A percentile compares a stretch with the other conserved stretches of the same genome.
These are phyloP conservation scores for Sphagnurus paluster DNA, from an alignment of 1,284 basidiomycete species.

Conservation along the genomic window DNA sequence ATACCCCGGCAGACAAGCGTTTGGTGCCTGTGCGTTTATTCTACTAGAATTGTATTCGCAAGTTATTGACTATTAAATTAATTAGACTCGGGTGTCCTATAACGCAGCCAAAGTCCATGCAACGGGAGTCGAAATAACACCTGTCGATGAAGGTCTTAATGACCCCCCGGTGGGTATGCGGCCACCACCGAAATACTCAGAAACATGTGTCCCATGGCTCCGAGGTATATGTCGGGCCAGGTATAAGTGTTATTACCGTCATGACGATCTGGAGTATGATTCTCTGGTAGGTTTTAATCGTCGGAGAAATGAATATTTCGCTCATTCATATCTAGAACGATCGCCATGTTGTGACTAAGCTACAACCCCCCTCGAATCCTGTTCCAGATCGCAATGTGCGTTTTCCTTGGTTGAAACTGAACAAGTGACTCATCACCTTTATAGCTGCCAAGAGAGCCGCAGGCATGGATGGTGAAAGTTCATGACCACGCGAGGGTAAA, in stretches of 20 bases:
- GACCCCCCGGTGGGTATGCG: constrained; percentile 18
- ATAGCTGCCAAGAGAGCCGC: constrained; percentile 8
- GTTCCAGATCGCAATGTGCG: constrained; percentile 1
- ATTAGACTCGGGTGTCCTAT: too few species aligned
- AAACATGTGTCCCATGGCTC: constrained; percentile 16
- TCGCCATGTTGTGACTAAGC: too few species aligned
- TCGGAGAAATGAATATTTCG: too few species aligned
- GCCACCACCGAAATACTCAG: constrained; percentile 8
- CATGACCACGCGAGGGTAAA: constrained; percentile 42
- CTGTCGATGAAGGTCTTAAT: background rate
- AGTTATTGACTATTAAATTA: too few species aligned
- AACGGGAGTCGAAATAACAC: background rate
- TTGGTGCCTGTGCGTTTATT: too few species aligned
- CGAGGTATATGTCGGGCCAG: constrained; percentile 11
- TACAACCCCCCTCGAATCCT: background rate
- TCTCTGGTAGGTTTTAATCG: constrained; percentile 2
- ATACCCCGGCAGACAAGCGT: background rate
- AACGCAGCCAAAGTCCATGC: background rate
- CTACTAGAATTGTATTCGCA: too few species aligned
- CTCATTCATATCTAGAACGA: too few species aligned
- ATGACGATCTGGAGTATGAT: constrained; percentile 32
- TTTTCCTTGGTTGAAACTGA: background rate
- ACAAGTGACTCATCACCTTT: too few species aligned
- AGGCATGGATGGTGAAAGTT: constrained; percentile 24
- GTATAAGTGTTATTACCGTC: constrained; percentile 15